phyloP scores from a whole-genome alignment of 2,329 filamentous ascomycete species.

The Davidsoniella eucalypti region DNA sequence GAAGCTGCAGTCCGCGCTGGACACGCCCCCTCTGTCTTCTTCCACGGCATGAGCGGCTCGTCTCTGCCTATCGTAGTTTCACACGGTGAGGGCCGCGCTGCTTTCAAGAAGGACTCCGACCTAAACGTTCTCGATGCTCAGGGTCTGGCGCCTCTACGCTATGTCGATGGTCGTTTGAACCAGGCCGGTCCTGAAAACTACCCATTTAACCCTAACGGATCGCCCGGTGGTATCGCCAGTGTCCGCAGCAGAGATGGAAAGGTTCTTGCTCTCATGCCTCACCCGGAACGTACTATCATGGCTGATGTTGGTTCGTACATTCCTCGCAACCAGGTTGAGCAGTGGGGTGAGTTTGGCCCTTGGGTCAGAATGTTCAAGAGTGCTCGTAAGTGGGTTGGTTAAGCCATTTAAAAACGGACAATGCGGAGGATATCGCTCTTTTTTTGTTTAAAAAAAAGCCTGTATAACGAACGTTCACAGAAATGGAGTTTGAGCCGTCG shows the following conservation, averaged over 20 bases:
- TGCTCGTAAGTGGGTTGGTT: conserved; percentile 73
- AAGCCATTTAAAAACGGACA: conserved; percentile 11
- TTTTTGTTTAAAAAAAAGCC: background rate
- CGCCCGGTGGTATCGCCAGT: conserved; percentile 64
- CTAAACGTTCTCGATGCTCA: conserved; percentile 19
- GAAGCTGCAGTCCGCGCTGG: conserved; percentile 16
- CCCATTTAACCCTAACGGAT: conserved; percentile 77
- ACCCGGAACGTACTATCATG: conserved; percentile 79
- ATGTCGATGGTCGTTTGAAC: conserved; percentile 58
- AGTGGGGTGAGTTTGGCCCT: conserved; percentile 69
- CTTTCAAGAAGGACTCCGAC: conserved; percentile 44
- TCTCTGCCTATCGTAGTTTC: conserved; percentile 73
- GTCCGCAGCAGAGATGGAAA: conserved; percentile 62
- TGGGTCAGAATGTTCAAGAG: conserved; percentile 81
- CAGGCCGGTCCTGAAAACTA: conserved; percentile 62
- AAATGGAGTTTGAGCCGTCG: too few species aligned
- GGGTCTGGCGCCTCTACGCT: conserved; percentile 62
- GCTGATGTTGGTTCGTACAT: conserved; percentile 62
- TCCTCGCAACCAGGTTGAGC: conserved; percentile 37
- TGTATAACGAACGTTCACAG: too few species aligned
- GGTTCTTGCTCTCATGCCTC: conserved; percentile 81
- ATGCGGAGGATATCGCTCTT: background rate
- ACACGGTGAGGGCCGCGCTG: conserved; percentile 78
- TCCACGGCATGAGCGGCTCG: conserved; percentile 73
- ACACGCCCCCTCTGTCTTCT: conserved; percentile 55